These are phyloP conservation scores for Pythium rishiriense DNA, from an alignment of 352 stramenopile genomes.

Conservation along the genomic window DNA sequence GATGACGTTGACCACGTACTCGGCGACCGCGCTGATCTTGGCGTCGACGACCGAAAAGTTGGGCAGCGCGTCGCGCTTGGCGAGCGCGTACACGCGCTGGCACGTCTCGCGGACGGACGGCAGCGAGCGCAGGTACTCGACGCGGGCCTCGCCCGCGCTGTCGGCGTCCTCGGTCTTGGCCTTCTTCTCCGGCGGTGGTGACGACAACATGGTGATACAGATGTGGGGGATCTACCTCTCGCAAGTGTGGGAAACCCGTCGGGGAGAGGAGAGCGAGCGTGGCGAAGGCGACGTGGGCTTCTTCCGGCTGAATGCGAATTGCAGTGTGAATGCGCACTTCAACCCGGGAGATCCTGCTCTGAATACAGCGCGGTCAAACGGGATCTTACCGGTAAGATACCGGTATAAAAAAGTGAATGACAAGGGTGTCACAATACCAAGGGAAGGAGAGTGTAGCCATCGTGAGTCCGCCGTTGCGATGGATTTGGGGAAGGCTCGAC, in stretches of 20 bases:
- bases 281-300: not conserved
- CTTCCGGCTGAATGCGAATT: not conserved
- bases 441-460: too few species aligned
- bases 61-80: slow-evolving; percentile 46
- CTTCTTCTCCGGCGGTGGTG: slow-evolving; percentile 23
- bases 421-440: not conserved
- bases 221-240: not conserved
- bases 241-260: too few species aligned
- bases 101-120: slow-evolving; percentile 69
- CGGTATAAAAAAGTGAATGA: too few species aligned
- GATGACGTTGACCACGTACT: slow-evolving; percentile 75
- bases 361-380: not conserved
- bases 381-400: not conserved
- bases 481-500: too few species aligned
- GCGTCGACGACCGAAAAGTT: slow-evolving; percentile 60
- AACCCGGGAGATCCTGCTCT: not conserved
- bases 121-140: slow-evolving; percentile 68
- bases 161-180: slow-evolving; percentile 13
- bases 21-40: slow-evolving; percentile 58
- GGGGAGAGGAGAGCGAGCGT: too few species aligned
- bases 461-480: too few species aligned
- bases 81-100: slow-evolving; percentile 61
- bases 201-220: slow-evolving; percentile 14
- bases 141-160: slow-evolving; percentile 10
- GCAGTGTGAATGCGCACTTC: too few species aligned